A percentile compares a stretch with the other conserved stretches of the same genome.
Evolutionary conservation across 2,329 filamentous ascomycete genomes (phyloP).

Genomic region (Exophiala sp.): DNA sequence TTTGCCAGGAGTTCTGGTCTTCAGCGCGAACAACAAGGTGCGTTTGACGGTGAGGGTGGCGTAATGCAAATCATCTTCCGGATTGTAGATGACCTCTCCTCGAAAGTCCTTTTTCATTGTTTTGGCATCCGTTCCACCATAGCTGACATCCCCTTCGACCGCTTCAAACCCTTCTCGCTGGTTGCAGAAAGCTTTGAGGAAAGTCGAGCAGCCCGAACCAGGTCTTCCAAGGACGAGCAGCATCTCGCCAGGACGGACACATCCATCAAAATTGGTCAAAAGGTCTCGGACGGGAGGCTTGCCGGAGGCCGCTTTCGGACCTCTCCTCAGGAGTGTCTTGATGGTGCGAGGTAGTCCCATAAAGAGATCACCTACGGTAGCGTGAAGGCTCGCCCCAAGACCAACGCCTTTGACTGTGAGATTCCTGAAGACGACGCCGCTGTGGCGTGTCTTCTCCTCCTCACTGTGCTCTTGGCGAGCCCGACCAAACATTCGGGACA

Average conservation of each 20-base stretch:
- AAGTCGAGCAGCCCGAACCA: slow-evolving; percentile 66
- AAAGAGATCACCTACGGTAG: slow-evolving; percentile 56
- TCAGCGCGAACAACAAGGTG: slow-evolving; percentile 69
- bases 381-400: slow-evolving; percentile 60
- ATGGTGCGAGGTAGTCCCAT: slow-evolving; percentile 47
- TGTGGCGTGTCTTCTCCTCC: slow-evolving; percentile 66
- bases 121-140: slow-evolving; percentile 55
- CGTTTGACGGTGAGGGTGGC: slow-evolving; percentile 72
- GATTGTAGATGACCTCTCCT: slow-evolving; percentile 63
- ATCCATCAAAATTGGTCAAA: slow-evolving; percentile 63
- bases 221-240: slow-evolving; percentile 66
- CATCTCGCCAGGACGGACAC: slow-evolving; percentile 71
- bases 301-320: slow-evolving; percentile 31
- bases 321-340: slow-evolving; percentile 42
- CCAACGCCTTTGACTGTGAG: slow-evolving; percentile 69
- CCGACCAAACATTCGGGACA: slow-evolving; percentile 68
- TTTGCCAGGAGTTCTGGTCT: slow-evolving; percentile 64
- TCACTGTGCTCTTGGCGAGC: slow-evolving; percentile 63
- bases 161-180: slow-evolving; percentile 57
- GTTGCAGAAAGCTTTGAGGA: slow-evolving; percentile 68
- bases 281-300: slow-evolving; percentile 60
- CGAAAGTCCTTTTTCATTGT: slow-evolving; percentile 50
- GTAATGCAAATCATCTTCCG: slow-evolving; percentile 74
- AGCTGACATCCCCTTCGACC: slow-evolving; percentile 53
- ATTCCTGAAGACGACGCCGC: slow-evolving; percentile 67